Evolutionary conservation across 768 basidiomycete genomes (phyloP).

Genomic region (Termitomyces sp.): DNA sequence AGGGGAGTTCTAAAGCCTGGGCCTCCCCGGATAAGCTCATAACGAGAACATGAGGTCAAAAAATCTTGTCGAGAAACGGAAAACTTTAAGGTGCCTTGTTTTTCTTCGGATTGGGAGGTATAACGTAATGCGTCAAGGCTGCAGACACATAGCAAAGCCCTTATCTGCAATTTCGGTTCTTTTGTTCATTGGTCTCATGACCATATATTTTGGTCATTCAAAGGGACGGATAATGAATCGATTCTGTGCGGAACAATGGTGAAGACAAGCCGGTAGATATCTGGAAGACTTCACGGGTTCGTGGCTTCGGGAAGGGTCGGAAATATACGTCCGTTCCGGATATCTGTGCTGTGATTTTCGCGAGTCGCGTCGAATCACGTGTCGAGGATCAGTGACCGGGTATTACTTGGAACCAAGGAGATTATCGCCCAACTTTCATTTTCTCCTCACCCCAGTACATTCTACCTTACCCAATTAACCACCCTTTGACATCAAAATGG

Average conservation of each 20-base stretch:
- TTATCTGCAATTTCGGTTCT: background rate
- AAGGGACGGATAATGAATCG: background rate
- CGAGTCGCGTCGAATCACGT: constrained; percentile 17
- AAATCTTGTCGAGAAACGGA: background rate
- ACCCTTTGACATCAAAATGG: constrained; percentile 25
- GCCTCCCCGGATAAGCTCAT: background rate
- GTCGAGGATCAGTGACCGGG: constrained; percentile 1
- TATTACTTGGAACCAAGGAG: background rate
- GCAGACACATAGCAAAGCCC: too few relatives aligned
- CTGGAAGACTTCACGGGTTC: background rate
- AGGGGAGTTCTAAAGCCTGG: background rate
- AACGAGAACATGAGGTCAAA: background rate
- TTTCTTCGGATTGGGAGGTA: background rate
- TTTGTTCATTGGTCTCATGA: background rate
- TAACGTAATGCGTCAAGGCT: background rate
- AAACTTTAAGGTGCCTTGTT: background rate
- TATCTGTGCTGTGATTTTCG: constrained; percentile 6
- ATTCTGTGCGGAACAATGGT: background rate
- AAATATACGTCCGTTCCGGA: background rate
- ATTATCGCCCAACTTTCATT: constrained; percentile 8
- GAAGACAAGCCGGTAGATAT: background rate
- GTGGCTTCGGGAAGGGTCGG: background rate
- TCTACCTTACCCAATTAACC: background rate
- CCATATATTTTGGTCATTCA: background rate
- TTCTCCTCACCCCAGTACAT: constrained; percentile 5